phyloP scores from a whole-genome alignment of 768 basidiomycete genomes.

The Exidia glandulosa region DNA sequence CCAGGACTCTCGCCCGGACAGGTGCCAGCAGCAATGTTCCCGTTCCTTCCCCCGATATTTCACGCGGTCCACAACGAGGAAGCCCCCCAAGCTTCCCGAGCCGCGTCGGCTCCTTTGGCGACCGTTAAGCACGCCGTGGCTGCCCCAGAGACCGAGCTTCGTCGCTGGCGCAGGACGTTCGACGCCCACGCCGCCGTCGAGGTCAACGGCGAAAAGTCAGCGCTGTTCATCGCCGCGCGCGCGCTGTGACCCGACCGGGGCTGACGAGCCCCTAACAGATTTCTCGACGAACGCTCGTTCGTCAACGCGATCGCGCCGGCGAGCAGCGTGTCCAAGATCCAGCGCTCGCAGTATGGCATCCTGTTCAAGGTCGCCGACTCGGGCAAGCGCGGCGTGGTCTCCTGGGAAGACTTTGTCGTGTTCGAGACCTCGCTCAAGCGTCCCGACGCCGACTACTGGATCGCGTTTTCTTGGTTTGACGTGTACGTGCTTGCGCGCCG shows the following conservation, averaged over 20 bases:
- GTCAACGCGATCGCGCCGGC: constrained; percentile 90
- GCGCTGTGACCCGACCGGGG: background rate
- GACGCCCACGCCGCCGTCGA: constrained; percentile 68
- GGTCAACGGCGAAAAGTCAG: constrained; percentile 76
- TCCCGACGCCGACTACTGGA: constrained; percentile 95
- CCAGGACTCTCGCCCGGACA: background rate
- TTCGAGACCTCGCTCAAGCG: constrained; percentile 90
- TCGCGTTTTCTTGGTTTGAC: constrained; percentile 93
- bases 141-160: constrained; percentile 72
- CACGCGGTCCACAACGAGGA: background rate
- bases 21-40: background rate
- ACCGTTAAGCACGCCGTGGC: constrained; percentile 58
- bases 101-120: constrained; percentile 25
- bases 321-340: constrained; percentile 76
- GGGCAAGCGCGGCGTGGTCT: constrained; percentile 61
- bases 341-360: constrained; percentile 78
- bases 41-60: background rate
- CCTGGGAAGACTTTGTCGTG: constrained; percentile 93
- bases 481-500: constrained; percentile 68
- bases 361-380: constrained; percentile 84
- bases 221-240: constrained; percentile 24
- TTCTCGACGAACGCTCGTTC: constrained; percentile 77
- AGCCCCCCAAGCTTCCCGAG: background rate
- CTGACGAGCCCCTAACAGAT: constrained; percentile 38
- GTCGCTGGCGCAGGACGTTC: constrained; percentile 81